phyloP scores from a whole-genome alignment of 129 eudicot genomes.

The Flaveria ramosissima region DNA sequence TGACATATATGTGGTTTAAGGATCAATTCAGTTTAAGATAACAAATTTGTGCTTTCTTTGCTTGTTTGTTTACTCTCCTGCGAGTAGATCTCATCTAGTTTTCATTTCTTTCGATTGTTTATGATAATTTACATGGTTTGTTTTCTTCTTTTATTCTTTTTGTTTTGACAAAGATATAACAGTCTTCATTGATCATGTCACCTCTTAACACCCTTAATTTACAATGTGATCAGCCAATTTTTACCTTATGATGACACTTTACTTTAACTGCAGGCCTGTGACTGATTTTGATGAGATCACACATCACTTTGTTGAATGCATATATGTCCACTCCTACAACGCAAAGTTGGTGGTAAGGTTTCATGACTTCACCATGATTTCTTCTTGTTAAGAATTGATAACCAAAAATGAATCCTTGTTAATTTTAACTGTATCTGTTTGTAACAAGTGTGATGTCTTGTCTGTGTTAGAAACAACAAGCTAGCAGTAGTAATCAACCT shows the following conservation, averaged over 20 bases:
- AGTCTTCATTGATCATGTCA: background rate
- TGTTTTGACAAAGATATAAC: slow-evolving; percentile 14
- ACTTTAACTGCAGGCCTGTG: slow-evolving; percentile 61
- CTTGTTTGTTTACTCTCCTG: background rate
- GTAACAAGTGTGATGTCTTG: slow-evolving; percentile 17
- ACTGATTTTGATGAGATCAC: slow-evolving; percentile 74
- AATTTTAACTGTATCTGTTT: background rate
- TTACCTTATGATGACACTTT: slow-evolving; percentile 4
- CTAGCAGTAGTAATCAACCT: slow-evolving; percentile 41
- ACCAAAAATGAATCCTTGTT: slow-evolving; percentile 2
- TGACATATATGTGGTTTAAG: background rate
- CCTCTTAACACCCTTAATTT: background rate
- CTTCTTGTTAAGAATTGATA: slow-evolving; percentile 3
- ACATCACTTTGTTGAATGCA: slow-evolving; percentile 76
- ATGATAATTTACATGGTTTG: background rate
- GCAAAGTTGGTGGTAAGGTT: slow-evolving; percentile 53
- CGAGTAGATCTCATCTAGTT: background rate
- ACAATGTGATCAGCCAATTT: background rate
- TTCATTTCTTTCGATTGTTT: background rate
- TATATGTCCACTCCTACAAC: slow-evolving; percentile 63
- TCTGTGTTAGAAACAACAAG: slow-evolving; percentile 46
- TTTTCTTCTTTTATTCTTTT: background rate
- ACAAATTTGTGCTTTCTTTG: background rate
- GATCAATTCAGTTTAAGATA: background rate
- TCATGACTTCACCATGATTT: slow-evolving; percentile 2